Evolutionary conservation across 2,329 filamentous ascomycete species (phyloP), one percentile per base, ranked within the genome.

Genomic region (Chaetomium sp.): DNA sequence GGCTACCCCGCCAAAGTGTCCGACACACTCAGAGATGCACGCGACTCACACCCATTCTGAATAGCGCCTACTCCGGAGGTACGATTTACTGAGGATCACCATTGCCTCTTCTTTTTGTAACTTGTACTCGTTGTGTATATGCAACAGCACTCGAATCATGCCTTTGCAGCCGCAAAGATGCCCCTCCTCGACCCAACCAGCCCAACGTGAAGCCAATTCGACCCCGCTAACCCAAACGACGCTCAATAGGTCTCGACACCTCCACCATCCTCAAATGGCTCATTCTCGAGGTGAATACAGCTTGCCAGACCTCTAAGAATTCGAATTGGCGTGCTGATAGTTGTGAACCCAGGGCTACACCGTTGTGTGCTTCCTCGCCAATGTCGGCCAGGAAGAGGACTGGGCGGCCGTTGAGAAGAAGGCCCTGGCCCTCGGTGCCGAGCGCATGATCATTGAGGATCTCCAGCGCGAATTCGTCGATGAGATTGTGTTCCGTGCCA

Each of bases 311-410:
- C 10, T 40, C 34, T 6, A 10, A 19, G 43, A 27, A 27, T 27
- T 46, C 14, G 43, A 32, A 43, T 32, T 32, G 5, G 6, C 14
- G 12, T 33, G 40, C 43, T 59, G 45, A 59, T 45, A 50, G 10
- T 11, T 12, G 6, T n/a, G 27, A 2, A 5, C 10, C 10, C 32
- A 81, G 67, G 77, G 74, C 56, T 81, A 82, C 67, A 78, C 80
- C 62, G 84, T 88, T 64, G 79, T 87, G 64, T 74, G 71, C 69
- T 79, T 75, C 69, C 76, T 87, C 69, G 86, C 86, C 74, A 79
- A 89, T 72, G 82, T 89, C 64, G 87, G 87, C 56, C 86, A 89
- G 74, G 82, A 86, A 66, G 87, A 91, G 74, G 86, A 90, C 73
- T 91, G 82, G 68, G 80, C 81, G 46, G 85, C 79, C 57, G 88